phyloP scores from a whole-genome alignment of 495 filamentous ascomycete genomes.

The Chaetomidium leptoderma region DNA sequence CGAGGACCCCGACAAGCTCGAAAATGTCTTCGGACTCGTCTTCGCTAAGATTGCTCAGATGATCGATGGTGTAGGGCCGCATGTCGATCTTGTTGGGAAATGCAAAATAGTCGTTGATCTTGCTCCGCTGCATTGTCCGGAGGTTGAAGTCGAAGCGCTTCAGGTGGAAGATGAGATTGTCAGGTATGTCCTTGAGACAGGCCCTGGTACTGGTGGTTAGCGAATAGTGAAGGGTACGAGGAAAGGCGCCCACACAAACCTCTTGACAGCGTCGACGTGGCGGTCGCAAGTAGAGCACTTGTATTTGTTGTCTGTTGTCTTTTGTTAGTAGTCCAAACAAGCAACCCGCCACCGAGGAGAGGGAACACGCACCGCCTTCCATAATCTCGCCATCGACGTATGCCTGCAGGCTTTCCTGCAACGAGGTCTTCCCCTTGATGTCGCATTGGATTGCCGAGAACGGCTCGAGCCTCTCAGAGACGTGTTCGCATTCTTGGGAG shows the following conservation, averaged over 20 bases:
- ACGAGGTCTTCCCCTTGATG: slow-evolving; percentile 82
- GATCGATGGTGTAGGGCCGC: slow-evolving; percentile 80
- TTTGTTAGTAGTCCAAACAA: slow-evolving; percentile 17
- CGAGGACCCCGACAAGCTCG: slow-evolving; percentile 85
- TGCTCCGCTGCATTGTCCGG: slow-evolving; percentile 73
- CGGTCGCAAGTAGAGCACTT: slow-evolving; percentile 86
- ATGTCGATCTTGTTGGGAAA: slow-evolving; percentile 87
- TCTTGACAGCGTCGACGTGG: slow-evolving; percentile 92
- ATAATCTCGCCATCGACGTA: slow-evolving; percentile 96
- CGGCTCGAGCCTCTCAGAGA: slow-evolving; percentile 82
- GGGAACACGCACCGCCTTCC: slow-evolving; percentile 67
- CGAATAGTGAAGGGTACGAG: neutral
- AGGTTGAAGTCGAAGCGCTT: slow-evolving; percentile 97
- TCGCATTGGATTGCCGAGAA: slow-evolving; percentile 97
- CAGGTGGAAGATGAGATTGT: slow-evolving; percentile 93
- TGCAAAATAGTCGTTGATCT: slow-evolving; percentile 92
- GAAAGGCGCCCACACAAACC: slow-evolving; percentile 40
- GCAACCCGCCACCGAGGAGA: neutral
- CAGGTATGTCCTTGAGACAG: slow-evolving; percentile 87
- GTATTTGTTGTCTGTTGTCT: slow-evolving; percentile 83
- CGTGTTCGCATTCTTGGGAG: slow-evolving; percentile 89
- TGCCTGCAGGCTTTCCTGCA: slow-evolving; percentile 84
- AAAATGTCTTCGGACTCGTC: slow-evolving; percentile 65
- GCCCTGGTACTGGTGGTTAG: slow-evolving; percentile 47
- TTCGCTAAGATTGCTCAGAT: slow-evolving; percentile 63